These are phyloP conservation scores for Endotrypanum monterogeii DNA, from an alignment of 208 protist genomes.

Conservation along the genomic window DNA sequence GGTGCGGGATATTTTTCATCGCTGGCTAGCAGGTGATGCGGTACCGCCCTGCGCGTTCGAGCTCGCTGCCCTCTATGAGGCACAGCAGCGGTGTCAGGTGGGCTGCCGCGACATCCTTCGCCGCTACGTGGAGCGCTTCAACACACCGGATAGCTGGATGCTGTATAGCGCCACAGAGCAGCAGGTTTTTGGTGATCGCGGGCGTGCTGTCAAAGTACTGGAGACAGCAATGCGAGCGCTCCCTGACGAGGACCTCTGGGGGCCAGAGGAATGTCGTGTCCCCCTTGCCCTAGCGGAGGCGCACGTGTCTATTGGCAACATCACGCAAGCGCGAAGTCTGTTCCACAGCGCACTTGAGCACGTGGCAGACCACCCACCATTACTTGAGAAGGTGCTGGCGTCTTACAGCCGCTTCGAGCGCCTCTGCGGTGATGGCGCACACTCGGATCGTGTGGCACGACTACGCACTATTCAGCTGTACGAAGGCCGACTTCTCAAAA, in stretches of 20 bases:
- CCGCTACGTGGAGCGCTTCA: constrained; percentile 67
- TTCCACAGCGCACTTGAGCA: constrained; percentile 59
- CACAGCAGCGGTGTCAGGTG: constrained; percentile 33
- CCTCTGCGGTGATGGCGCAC: constrained; percentile 39
- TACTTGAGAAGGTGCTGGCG: constrained; percentile 56
- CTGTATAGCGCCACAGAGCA: constrained; percentile 90
- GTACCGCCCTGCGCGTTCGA: constrained; percentile 88
- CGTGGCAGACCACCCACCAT: constrained; percentile 26
- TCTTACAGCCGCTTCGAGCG: constrained; percentile 76
- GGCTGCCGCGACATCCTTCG: constrained; percentile 61
- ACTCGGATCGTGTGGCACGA: constrained; percentile 38
- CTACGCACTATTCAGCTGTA: constrained; percentile 63
- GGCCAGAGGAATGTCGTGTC: constrained; percentile 56
- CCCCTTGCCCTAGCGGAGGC: constrained; percentile 69
- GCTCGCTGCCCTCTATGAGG: constrained; percentile 94
- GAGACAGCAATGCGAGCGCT: constrained; percentile 74
- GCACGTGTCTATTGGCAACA: constrained; percentile 27
- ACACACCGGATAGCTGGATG: constrained; percentile 82
- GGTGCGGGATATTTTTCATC: constrained; percentile 94
- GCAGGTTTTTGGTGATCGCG: constrained; percentile 53
- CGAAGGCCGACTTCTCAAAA: constrained; percentile 48
- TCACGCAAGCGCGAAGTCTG: constrained; percentile 45
- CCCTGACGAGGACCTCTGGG: constrained; percentile 51
- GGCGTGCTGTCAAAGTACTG: constrained; percentile 62
- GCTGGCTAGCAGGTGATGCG: constrained; percentile 90